Evolutionary conservation across 2,329 filamentous ascomycete genomes (phyloP).

Genomic region (Paecilomyces variotii): DNA sequence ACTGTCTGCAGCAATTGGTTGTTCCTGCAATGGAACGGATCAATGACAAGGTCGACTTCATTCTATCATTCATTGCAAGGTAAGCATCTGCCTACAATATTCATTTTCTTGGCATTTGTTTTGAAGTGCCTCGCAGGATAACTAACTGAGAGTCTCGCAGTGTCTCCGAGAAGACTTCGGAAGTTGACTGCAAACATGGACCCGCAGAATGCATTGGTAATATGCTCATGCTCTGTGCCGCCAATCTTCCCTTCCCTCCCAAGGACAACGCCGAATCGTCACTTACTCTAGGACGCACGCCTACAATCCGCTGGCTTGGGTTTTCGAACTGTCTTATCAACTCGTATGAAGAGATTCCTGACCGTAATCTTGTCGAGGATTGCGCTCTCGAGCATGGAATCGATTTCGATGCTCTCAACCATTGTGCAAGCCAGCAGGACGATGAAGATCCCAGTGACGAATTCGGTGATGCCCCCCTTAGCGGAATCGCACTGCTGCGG

Average conservation of each 20-base stretch:
- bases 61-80: constrained; percentile 80
- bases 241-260: constrained; percentile 48
- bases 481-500: constrained; percentile 37
- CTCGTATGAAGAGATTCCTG: constrained; percentile 69
- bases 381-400: constrained; percentile 89
- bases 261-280: constrained; percentile 10
- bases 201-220: constrained; percentile 87
- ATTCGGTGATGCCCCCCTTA: constrained; percentile 55
- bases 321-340: constrained; percentile 85
- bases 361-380: constrained; percentile 68
- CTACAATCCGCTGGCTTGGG: constrained; percentile 76
- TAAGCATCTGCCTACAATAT: constrained; percentile 32
- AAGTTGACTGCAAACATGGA: constrained; percentile 82
- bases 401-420: constrained; percentile 70
- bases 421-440: constrained; percentile 70
- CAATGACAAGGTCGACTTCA: constrained; percentile 80
- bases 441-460: constrained; percentile 47
- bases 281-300: constrained; percentile 30
- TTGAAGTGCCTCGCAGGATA: not conserved
- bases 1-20: constrained; percentile 72
- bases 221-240: constrained; percentile 87
- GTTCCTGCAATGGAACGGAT: constrained; percentile 79
- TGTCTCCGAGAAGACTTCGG: constrained; percentile 64
- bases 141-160: constrained; percentile 25
- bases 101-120: not conserved